Base-by-base conservation (phyloP, 2,329 filamentous ascomycete species). In the Botrytis porri region DNA sequence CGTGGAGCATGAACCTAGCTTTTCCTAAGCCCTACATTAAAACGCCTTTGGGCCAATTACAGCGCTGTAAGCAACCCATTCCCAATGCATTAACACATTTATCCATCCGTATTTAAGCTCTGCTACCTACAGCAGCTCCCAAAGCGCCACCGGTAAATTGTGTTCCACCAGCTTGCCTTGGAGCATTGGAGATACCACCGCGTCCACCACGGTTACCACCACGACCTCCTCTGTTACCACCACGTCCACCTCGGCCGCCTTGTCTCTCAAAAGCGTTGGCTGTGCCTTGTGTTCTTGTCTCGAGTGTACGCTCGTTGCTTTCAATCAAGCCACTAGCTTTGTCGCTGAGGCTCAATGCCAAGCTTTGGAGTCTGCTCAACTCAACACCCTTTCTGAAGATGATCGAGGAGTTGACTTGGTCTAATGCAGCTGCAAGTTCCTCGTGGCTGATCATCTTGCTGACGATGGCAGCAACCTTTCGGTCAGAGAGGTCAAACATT, bases 391-490 rank as follows among this genome's bases (percentile, higher is more conserved):
- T 98, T 84, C 96, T 92, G 93, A 99, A 99, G 85, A 98, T 96
- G 84, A 99, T 94, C 69, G 94, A 97, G 78, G 93, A 91, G 80
- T 97, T 98, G 84, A 99, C 95, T 85, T 99, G 96, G 86, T 99
- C 97, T 41, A 99, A 90, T 54, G 96, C 97, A 61, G 96, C 96
- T 16, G 93, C 93, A 67, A 99, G 91, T 84, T 99, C 96, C 84
- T 99, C 96, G 86, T 99, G 96, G 80, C 94, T 97, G 83, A 99
- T 98, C 96, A 99, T 99, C 87, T 97, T 97, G 88, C 94, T 97
- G 80, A 99, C 90, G 72, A 99, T 91, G 51, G 96, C 94, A n/a
- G 93, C 87, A 69, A 98, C 95, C 88, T 98, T 98, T 85, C 92
- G 89, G 78, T 92, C 86, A 73, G 95, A 89, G 37, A 99, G 91